Evolutionary conservation across 768 basidiomycete genomes (phyloP), one percentile per base, ranked within the genome.

Genomic region (Hortiboletus flavorubellus): DNA sequence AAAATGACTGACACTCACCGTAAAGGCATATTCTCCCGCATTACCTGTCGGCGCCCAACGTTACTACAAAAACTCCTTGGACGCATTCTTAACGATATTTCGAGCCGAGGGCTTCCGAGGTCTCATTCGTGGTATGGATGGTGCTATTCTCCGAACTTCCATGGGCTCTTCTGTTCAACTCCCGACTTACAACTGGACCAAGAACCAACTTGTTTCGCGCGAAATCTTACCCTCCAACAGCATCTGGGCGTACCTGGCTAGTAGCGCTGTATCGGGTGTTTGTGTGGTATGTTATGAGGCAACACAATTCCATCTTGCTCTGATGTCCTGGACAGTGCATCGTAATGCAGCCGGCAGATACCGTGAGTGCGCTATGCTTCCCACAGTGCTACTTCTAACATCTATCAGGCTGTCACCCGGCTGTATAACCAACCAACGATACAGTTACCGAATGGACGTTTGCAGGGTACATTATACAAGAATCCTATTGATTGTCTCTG

Each of bases 131-230:
- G 96, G 97, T 31, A 87, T 98, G 35, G 94, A 95, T 63, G 93
- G 95, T 33, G 94, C 97, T 6, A 86, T 97, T 51, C 74, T 99
- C 50, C 80, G 97, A 52, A 98, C 97, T 12, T 87, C 92, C 0
- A 96, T 94, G 91, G 97, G 94, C 5, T 92, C 90, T 39, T 93
- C 91, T 40, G 93, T 95, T 8, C 97, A 99, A 83, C 73, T 99
- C 29, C 97, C 97, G 2, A 91, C 91, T 45, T 99, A 99, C 70
- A 95, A 93, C 61, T 89, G 91, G 71, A 91, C 93, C 31, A 99
- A 99, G 72, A 83, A 80, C 47, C 82, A 87, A 51, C 73, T 99
- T 43, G 81, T 88, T 7, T 76, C 78, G 39, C 75, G 81, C 55
- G 85, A 85, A 4, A 81, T 91, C 54, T 72, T 90, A 40, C 82